Evolutionary conservation across 2,329 filamentous ascomycete species (phyloP), one percentile per base, ranked within the genome.

Genomic region (Aspergillus calidoustus): DNA sequence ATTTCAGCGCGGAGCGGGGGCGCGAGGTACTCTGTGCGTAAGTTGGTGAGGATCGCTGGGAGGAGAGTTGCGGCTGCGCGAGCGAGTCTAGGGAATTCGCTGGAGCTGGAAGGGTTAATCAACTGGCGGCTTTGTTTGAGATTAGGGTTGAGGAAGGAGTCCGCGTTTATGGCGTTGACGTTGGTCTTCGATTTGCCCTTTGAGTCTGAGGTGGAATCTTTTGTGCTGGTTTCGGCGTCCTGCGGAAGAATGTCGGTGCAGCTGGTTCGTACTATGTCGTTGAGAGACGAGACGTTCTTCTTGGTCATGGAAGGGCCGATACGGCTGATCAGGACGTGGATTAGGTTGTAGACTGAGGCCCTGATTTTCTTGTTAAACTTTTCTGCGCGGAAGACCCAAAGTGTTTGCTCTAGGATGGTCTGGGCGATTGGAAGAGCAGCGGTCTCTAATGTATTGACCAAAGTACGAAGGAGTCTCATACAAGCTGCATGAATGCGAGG

Each of bases 401-500:
- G 77, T 3, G 90, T 74, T 64, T 94, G 91, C 64, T 94, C 90
- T 9, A 94, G 76, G 13, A 90, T 81, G 55, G 87, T 86, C 15
- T 88, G 84, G 15, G 86, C 82, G 1, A 92, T 74, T 0, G 91
- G 80, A 15, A 87, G 70, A 44, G 86, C 83, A 62, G 83, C 85
- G 17, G 79, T 77, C 31, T 83, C 83, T 25, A 93, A 81, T 11
- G 89, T 84, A 57, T 81, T 75, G 23, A 87, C 73, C 50, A 95
- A 72, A 11, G 80, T 76, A 8, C 82, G 75, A 23, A 91, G 77
- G 1, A 96, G 77, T 23, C 84, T 77, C 57, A 96, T 79, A n/a
- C 87, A 85, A 15, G 90, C 87, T 15, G 88, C 77, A 71, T 97
- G 92, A 44, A 97, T 85, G 9, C 85, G 82, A 4, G 93, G 91